Base-by-base conservation (phyloP, 805 yeast species). In the Candida xiaguanensis region DNA sequence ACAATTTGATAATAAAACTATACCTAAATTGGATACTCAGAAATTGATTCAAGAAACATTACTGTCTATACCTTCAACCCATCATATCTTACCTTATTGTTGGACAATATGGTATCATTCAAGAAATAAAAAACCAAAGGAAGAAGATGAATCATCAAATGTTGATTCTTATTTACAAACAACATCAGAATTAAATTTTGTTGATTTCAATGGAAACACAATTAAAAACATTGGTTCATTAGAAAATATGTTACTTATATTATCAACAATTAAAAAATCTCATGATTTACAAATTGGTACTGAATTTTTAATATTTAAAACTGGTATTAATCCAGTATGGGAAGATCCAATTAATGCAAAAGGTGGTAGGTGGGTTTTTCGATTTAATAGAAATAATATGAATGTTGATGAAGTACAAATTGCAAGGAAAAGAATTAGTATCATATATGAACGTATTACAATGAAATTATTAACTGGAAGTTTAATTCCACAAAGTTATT, bases 351-450 rank as follows among this genome's bases (percentile, higher is more conserved):
- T 69, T 36, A 80, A 80, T 52, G 58, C 71, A 43, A 62, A 66
- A 37, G 85, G 85, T 26, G 85, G 86, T 2, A 62, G 83, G 48
- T 79, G 83, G 83, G 69, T 75, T 14, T 72, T 78, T 47, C 63
- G 79, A 45, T 70, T 77, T 48, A 56, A 61, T 49, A 32, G 42
- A 34, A 38, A 38, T 19, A 43, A 36, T 38, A 35, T 17, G 49
- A 47, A 19, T 49, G 43, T 22, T 62, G 57, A 17, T 15, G 39
- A 44, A 16, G 41, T 51, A 9, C 43, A 34, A 29, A 48, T 48
- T 53, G 49, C 61, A 42, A 51, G 69, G 47, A 56, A 55, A 39
- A 48, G 74, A 36, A 59, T 67, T 15, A 51, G 61, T 22, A 56
- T 75, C 38, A 66, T 77, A 34, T 77, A 81, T 81, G 82, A 77